Evolutionary conservation across 140 eudicot species (phyloP).

Genomic region (Ambrosia hybrid): DNA sequence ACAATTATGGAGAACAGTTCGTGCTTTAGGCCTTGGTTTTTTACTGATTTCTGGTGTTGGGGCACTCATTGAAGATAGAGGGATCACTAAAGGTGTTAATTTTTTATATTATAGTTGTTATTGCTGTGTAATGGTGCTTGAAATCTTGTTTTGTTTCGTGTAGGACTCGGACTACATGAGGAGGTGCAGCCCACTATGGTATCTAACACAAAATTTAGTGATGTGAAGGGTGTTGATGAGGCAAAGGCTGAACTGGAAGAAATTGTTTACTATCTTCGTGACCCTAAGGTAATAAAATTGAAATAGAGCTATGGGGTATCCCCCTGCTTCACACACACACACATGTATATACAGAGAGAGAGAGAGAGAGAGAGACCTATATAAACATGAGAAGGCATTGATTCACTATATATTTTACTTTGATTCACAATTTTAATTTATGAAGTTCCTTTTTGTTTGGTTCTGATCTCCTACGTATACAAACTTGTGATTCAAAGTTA

Average conservation of each 20-base stretch:
- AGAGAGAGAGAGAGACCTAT: too few relatives aligned
- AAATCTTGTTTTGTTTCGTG: background rate
- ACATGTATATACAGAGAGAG: too few relatives aligned
- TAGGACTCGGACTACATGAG: constrained; percentile 88
- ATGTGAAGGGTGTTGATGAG: constrained; percentile 97
- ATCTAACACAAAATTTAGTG: constrained; percentile 84
- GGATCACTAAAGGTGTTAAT: constrained; percentile 80
- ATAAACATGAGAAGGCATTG: too few relatives aligned
- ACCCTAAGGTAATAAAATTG: constrained; percentile 70
- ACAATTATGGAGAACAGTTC: constrained; percentile 90
- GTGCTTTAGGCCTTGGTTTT: constrained; percentile 76
- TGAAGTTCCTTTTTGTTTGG: constrained; percentile 3
- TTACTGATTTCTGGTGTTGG: constrained; percentile 83
- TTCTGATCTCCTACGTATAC: background rate
- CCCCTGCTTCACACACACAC: background rate
- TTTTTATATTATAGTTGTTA: background rate
- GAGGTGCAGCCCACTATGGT: constrained; percentile 91
- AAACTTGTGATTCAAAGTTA: background rate
- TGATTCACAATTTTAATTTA: background rate
- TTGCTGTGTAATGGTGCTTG: background rate
- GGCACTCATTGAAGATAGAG: constrained; percentile 91
- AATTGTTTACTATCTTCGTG: constrained; percentile 92
- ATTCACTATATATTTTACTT: background rate
- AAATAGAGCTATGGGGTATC: background rate
- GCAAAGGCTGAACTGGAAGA: constrained; percentile 96